These are phyloP conservation scores for Voacanga thouarsii DNA, from an alignment of 257 asterid species.

Conservation along the genomic window DNA sequence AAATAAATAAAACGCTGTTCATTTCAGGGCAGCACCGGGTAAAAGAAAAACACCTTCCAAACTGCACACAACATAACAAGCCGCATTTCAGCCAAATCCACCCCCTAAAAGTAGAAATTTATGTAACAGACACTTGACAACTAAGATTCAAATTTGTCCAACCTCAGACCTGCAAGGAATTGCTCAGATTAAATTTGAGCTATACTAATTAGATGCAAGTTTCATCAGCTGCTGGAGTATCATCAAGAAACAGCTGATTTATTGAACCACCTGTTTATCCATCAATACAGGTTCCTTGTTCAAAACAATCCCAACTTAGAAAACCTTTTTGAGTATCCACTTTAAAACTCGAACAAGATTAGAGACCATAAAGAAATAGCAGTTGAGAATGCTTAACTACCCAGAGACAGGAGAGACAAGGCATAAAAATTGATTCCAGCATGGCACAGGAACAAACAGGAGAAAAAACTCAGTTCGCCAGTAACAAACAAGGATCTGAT, in stretches of 20 bases:
- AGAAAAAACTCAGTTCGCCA: background rate
- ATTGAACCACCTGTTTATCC: background rate
- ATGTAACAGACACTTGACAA: background rate
- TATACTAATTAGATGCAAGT: background rate
- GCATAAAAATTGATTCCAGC: background rate
- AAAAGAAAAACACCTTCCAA: background rate
- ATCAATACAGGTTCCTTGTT: background rate
- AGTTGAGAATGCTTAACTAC: background rate
- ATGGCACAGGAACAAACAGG: background rate
- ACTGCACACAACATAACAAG: background rate
- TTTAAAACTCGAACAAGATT: background rate
- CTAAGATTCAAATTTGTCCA: background rate
- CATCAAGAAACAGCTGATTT: background rate
- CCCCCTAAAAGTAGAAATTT: background rate
- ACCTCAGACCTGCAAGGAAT: background rate
- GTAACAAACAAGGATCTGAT: background rate
- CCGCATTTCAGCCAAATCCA: background rate
- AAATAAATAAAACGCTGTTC: too few species aligned
- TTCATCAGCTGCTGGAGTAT: background rate
- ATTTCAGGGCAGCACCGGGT: background rate
- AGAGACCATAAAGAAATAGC: background rate
- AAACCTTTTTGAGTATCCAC: background rate
- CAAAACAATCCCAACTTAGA: background rate
- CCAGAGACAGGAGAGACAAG: background rate
- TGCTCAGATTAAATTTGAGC: background rate